Evolutionary conservation across 352 stramenopile genomes (phyloP).

Genomic region (Phytopythium mirpurense): DNA sequence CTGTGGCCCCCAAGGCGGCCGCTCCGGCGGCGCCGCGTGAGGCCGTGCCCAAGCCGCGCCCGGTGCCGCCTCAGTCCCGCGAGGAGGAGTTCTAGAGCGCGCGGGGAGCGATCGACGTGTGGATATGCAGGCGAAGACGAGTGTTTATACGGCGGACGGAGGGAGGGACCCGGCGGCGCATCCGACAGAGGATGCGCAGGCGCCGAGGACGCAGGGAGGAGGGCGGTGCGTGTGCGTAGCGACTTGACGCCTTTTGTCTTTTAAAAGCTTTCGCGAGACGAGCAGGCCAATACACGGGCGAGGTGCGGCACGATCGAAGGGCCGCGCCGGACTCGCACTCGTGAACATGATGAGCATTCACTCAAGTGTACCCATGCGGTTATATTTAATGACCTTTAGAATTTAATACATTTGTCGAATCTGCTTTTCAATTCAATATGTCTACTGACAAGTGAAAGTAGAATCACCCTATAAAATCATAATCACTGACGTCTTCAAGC

Average conservation of each 20-base stretch:
- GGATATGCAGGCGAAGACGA: conserved; percentile 3
- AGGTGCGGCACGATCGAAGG: conserved; percentile 4
- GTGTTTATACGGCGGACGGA: conserved; percentile 8
- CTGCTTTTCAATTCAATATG: no score
- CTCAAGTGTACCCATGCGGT: no score
- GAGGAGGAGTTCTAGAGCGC: conserved; percentile 44
- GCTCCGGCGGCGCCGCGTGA: conserved; percentile 3
- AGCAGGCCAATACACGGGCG: not conserved
- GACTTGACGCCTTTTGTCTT: not conserved
- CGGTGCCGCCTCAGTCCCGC: conserved; percentile 17
- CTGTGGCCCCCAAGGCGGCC: not conserved
- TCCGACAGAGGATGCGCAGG: not conserved
- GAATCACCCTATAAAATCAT: no score
- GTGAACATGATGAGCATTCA: no score
- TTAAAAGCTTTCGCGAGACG: not conserved
- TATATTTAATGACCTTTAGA: no score
- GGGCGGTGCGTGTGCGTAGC: not conserved
- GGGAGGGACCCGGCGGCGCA: not conserved
- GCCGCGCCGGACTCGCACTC: not conserved
- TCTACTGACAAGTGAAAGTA: no score
- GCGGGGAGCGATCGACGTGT: not conserved
- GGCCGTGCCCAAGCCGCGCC: conserved; percentile 15
- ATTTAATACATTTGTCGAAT: no score
- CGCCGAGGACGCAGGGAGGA: not conserved
- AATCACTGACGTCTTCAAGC: no score